Conservation (phyloP, 1,139 yeast species). For the Nakaseomyces sp. region DNA sequence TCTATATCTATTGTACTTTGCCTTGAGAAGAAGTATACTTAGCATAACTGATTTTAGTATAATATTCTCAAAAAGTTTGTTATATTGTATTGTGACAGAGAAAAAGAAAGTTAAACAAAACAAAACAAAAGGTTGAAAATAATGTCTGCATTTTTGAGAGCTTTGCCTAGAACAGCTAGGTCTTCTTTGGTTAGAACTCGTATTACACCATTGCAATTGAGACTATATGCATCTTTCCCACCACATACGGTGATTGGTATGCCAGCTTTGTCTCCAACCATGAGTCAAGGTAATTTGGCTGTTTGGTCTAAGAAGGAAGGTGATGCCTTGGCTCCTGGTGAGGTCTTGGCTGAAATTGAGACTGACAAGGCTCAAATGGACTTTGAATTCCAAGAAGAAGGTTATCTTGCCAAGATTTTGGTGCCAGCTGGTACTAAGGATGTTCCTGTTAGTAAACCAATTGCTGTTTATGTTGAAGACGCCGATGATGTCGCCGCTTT, state of each 20-base stretch:
- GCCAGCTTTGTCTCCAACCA: conserved; percentile 93
- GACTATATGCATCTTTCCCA: conserved; percentile 41
- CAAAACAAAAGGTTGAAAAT: not conserved
- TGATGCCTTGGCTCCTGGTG: conserved; percentile 82
- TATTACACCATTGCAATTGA: conserved; percentile 19
- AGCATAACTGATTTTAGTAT: no score
- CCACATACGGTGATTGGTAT: conserved; percentile 55
- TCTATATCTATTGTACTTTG: no score
- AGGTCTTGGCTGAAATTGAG: conserved; percentile 91
- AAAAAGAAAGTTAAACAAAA: no score
- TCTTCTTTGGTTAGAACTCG: conserved; percentile 16
- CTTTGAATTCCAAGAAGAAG: conserved; percentile 98
- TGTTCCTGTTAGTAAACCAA: conserved; percentile 87
- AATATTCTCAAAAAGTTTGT: no score
- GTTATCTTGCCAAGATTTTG: conserved; percentile 83
- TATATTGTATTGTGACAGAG: no score
- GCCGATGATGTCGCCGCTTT: conserved; percentile 79
- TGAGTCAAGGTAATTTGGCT: conserved; percentile 91
- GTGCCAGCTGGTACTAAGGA: conserved; percentile 84
- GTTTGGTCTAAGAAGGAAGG: conserved; percentile 86
- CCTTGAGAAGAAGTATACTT: no score
- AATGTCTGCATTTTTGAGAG: conserved; percentile 27
- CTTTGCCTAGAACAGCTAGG: conserved; percentile 24
- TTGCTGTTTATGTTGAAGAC: conserved; percentile 93
- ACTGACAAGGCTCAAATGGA: conserved; percentile 99